phyloP scores from a whole-genome alignment of 2,329 filamentous ascomycete species.

The Aspergillus versicolor region DNA sequence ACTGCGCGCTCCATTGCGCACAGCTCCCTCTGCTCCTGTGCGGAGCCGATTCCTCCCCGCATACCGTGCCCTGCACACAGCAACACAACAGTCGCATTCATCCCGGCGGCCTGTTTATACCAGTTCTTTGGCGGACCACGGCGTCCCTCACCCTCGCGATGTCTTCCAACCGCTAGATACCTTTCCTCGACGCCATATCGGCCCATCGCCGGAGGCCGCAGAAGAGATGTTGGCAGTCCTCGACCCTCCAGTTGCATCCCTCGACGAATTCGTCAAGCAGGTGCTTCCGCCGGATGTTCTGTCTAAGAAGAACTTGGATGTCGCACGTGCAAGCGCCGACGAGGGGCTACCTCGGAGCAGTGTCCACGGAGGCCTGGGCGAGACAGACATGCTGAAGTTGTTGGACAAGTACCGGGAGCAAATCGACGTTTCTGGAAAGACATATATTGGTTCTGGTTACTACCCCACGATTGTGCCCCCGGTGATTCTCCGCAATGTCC shows the following conservation, averaged over 20 bases:
- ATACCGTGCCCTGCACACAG: constrained; percentile 30
- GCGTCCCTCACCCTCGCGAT: constrained; percentile 38
- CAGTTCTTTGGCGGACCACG: constrained; percentile 89
- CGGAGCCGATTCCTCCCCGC: constrained; percentile 28
- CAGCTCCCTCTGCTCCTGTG: constrained; percentile 22
- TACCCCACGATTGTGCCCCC: constrained; percentile 81
- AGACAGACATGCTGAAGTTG: constrained; percentile 43
- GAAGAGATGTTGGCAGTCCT: constrained; percentile 77
- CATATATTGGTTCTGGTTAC: constrained; percentile 85
- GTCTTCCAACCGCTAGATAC: constrained; percentile 52
- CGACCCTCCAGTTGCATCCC: constrained; percentile 67
- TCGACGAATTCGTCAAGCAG: constrained; percentile 82
- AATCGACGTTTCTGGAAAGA: constrained; percentile 61
- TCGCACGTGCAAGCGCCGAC: constrained; percentile 49
- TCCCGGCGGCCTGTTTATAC: constrained; percentile 65
- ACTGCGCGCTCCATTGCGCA: constrained; percentile 31
- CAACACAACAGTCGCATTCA: constrained; percentile 24
- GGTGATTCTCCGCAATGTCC: constrained; percentile 87
- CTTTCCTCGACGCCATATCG: constrained; percentile 83
- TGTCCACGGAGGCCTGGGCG: constrained; percentile 47
- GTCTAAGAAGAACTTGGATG: constrained; percentile 62
- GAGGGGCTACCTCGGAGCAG: constrained; percentile 42
- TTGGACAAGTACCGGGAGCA: constrained; percentile 46
- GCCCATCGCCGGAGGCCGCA: constrained; percentile 68
- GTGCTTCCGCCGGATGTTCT: constrained; percentile 80